These are phyloP conservation scores for Austropuccinia psidii DNA, from an alignment of 1,284 basidiomycete species.

Conservation along the genomic window DNA sequence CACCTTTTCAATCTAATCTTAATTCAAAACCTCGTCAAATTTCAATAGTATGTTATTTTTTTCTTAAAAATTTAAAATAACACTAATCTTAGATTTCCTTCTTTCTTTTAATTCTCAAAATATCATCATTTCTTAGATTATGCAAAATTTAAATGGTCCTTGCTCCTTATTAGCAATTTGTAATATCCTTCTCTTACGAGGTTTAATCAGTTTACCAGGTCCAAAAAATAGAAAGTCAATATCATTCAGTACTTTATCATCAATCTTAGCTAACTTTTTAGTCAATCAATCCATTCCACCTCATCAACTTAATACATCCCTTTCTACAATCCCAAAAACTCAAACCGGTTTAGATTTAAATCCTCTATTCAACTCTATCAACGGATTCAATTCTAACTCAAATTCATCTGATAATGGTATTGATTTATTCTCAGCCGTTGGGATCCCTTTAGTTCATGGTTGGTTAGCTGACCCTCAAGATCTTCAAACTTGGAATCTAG, in stretches of 20 bases:
- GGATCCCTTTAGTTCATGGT: conserved; percentile 73
- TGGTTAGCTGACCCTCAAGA: conserved; percentile 72
- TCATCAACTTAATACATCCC: conserved; percentile 62
- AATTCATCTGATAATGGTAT: conserved; percentile 55
- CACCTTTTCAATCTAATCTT: conserved; percentile 15
- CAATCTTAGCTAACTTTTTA: conserved; percentile 73
- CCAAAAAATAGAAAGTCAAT: conserved; percentile 60
- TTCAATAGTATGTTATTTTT: conserved; percentile 1
- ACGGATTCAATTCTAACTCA: conserved; percentile 57
- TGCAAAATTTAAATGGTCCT: conserved; percentile 56
- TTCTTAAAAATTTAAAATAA: neutral
- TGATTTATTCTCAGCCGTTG: conserved; percentile 70
- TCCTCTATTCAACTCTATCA: conserved; percentile 63
- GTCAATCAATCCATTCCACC: conserved; percentile 54
- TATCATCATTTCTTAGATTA: conserved; percentile 17
- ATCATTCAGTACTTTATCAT: conserved; percentile 72
- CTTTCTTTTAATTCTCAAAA: neutral
- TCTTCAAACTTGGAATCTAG: conserved; percentile 54
- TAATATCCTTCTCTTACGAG: conserved; percentile 72
- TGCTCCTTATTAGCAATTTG: conserved; percentile 85
- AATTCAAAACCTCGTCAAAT: neutral
- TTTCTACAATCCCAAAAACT: conserved; percentile 72
- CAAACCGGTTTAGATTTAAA: conserved; percentile 75
- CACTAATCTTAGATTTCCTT: neutral
- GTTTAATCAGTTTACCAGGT: conserved; percentile 60